Base-by-base conservation (phyloP, 2,329 filamentous ascomycete genomes). In the Xylariales sp. region DNA sequence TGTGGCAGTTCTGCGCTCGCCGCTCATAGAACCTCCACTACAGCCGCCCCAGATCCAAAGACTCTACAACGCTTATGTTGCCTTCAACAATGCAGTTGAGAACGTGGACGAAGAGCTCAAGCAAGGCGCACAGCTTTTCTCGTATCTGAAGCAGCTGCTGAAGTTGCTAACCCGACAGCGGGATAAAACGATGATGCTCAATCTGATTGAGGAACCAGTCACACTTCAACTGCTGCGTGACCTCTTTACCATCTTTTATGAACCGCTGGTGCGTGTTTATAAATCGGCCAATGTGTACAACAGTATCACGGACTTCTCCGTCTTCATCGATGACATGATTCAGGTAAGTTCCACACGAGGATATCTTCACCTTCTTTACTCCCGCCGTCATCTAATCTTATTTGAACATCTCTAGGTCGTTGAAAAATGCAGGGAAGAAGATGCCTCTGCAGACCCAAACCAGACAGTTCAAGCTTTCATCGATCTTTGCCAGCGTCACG, bases 401-500 rank as follows among this genome's bases (percentile, higher is more conserved):
- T n/a, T n/a, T 8, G n/a, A 25, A 34, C 24, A 35, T 13, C 6
- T 24, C 6, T 27, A 78, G 74, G 78, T 83, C 18, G 76, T 83
- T 20, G 79, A 83, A 35, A 75, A 71, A 51, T 83, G 78, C 51
- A 69, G 78, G 40, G 77, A 83, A 43, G 76, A 83, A 52, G 93
- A 97, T 58, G 85, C 93, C 31, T 90, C 88, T 3, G 89, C 91
- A 2, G 93, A 98, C 59, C 93, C 93, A 5, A 98, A 98, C 60
- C 90, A 96, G 67, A 98, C 93, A 0, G 93, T 98, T 2, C 93
- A 98, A 60, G 85, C 89, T 13, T 98, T 98, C 56, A 98, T 98
- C 55, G 93, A 98, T 56, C 76, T 98, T 16, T 98, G 93, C 61
- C 85, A 88, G 49, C 81, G 93, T 29, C 93, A 98, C 60, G 88